A percentile compares a stretch with the other conserved stretches of the same genome.
Conservation (phyloP, 1,284 basidiomycete species). For the Xerocomus minutiporus region DNA sequence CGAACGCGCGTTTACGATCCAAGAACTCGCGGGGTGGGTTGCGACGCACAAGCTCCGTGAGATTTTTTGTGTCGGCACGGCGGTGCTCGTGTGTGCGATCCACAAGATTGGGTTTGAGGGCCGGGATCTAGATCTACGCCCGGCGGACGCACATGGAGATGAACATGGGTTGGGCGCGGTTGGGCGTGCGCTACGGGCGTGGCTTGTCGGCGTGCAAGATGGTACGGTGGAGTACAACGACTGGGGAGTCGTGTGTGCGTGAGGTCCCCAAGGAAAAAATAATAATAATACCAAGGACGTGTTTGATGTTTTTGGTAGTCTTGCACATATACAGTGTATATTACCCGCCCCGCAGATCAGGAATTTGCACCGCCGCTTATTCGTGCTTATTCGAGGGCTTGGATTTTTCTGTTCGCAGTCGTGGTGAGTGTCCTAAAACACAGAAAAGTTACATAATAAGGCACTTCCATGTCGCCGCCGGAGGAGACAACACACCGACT, state of each 20-base stretch:
- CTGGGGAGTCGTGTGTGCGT: conserved; percentile 43
- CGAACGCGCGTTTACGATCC: conserved; percentile 62
- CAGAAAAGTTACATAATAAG: too few species aligned
- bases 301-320: not conserved
- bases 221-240: conserved; percentile 51
- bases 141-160: conserved; percentile 40
- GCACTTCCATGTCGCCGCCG: too few species aligned
- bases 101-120: conserved; percentile 36
- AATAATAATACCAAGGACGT: not conserved
- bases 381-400: too few species aligned
- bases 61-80: conserved; percentile 66
- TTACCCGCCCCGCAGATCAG: not conserved
- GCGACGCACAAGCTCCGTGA: conserved; percentile 56
- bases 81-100: conserved; percentile 41
- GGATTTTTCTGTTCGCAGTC: too few species aligned
- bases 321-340: not conserved
- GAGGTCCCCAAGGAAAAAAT: not conserved
- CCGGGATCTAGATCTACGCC: conserved; percentile 30
- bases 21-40: conserved; percentile 50
- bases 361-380: too few species aligned
- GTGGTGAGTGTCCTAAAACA: too few species aligned
- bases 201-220: conserved; percentile 62
- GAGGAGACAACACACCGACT: too few species aligned
- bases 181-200: conserved; percentile 50
- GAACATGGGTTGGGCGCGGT: conserved; percentile 47